Conservation (phyloP, 106 monocot genomes). For the Phalaenopsis aphrodite region DNA sequence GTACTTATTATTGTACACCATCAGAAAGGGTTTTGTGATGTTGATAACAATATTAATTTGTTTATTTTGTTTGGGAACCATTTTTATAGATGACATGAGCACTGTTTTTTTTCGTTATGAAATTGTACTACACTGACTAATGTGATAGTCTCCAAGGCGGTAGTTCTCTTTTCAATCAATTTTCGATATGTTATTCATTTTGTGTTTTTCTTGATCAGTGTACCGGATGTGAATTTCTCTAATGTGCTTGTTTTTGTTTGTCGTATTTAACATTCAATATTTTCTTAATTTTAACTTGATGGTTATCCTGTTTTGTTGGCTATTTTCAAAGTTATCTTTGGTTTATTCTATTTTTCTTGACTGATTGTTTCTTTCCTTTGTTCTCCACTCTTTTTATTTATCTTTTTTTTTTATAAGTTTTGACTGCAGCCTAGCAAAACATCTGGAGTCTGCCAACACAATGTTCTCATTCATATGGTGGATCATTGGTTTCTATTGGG, state of each 20-base stretch:
- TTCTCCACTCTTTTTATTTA: neutral
- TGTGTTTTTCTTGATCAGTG: neutral
- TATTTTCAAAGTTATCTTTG: neutral
- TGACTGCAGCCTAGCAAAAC: conserved; percentile 37
- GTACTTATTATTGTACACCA: too few species aligned
- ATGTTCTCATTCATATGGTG: conserved; percentile 80
- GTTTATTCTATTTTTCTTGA: neutral
- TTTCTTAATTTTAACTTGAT: neutral
- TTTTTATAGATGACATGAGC: neutral
- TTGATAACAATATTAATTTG: neutral
- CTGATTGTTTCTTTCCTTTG: neutral
- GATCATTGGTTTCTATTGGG: conserved; percentile 72
- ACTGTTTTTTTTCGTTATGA: neutral
- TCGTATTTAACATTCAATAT: neutral
- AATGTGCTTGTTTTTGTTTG: neutral
- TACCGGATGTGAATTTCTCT: neutral
- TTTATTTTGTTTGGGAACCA: neutral
- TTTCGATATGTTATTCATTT: neutral
- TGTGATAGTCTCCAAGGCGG: neutral
- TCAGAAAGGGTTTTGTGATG: neutral
- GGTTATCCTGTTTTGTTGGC: neutral
- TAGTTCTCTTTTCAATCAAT: neutral
- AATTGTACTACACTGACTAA: neutral
- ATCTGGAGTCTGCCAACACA: conserved; percentile 66
- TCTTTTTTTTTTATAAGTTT: neutral